Conservation (phyloP, 495 filamentous ascomycete genomes). For the Delitschia confertaspora region DNA sequence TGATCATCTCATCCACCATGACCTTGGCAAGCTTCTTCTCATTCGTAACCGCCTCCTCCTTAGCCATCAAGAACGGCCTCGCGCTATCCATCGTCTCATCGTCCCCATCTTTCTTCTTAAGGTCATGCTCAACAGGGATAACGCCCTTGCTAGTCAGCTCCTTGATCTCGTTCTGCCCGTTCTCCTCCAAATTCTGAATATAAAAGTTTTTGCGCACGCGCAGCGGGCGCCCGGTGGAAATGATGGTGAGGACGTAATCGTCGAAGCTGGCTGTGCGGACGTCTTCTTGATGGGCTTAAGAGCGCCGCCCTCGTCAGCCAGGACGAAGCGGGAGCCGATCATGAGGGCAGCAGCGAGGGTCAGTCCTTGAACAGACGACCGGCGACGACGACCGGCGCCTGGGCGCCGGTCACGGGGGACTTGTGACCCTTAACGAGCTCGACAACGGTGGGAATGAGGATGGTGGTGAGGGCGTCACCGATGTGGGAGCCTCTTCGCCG, state of each 20-base stretch:
- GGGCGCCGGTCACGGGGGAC: constrained; percentile 73
- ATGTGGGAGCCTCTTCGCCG: constrained; percentile 88
- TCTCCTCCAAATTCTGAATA: constrained; percentile 89
- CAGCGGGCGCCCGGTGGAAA: constrained; percentile 91
- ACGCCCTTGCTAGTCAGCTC: constrained; percentile 74
- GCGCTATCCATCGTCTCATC: constrained; percentile 81
- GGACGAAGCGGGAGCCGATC: constrained; percentile 92
- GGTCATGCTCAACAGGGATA: constrained; percentile 85
- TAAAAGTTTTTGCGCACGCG: constrained; percentile 87
- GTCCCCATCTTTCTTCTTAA: constrained; percentile 67
- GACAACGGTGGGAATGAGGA: constrained; percentile 82
- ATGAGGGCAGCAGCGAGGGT: constrained; percentile 80
- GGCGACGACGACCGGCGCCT: constrained; percentile 83
- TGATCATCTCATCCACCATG: constrained; percentile 87
- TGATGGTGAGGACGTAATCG: constrained; percentile 88
- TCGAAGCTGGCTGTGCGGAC: constrained; percentile 82
- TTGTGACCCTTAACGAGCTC: constrained; percentile 69
- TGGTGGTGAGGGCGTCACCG: constrained; percentile 74
- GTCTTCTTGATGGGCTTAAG: constrained; percentile 90
- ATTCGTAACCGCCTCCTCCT: constrained; percentile 82
- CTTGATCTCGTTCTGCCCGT: constrained; percentile 78
- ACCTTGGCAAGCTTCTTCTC: constrained; percentile 87
- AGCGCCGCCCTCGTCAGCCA: constrained; percentile 85
- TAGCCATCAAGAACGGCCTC: constrained; percentile 87
- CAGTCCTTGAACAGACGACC: constrained; percentile 89